These are phyloP conservation scores for Straminergon stramineum DNA, from an alignment of 225 moss, liverwort and hornwort genomes.

Conservation along the genomic window DNA sequence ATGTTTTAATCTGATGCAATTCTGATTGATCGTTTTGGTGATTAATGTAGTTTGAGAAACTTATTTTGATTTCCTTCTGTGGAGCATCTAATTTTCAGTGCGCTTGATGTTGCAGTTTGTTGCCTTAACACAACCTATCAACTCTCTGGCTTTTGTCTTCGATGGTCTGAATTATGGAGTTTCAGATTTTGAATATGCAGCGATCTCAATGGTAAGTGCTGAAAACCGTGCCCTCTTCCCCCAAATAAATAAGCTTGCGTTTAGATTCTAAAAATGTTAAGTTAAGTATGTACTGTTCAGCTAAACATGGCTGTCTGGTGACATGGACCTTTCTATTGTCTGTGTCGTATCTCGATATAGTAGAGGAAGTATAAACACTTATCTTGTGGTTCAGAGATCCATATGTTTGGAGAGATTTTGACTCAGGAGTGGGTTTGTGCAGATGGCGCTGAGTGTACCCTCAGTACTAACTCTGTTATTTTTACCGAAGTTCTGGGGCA, in stretches of 20 bases:
- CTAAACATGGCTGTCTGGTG: not conserved
- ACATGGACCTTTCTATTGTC: not conserved
- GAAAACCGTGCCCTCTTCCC: not conserved
- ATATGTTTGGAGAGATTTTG: not conserved
- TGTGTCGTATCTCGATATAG: not conserved
- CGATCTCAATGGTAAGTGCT: constrained; percentile 32
- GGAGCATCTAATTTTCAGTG: not conserved
- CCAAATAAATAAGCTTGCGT: not conserved
- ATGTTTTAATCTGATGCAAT: not conserved
- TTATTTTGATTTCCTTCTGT: not conserved
- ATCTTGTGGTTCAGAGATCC: not conserved
- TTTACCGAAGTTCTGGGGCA: constrained; percentile 29
- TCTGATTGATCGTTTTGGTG: not conserved
- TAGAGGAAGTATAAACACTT: not conserved
- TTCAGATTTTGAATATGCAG: constrained; percentile 45
- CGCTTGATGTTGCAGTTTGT: constrained; percentile 33
- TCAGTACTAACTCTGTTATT: constrained; percentile 8
- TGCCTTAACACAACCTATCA: constrained; percentile 50
- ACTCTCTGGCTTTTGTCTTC: constrained; percentile 40
- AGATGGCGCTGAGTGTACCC: constrained; percentile 36
- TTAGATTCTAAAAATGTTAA: not conserved
- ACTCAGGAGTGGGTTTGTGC: not conserved
- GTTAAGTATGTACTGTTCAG: not conserved
- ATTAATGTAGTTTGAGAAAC: not conserved
- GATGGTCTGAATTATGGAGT: constrained; percentile 48